These are phyloP conservation scores for Setaria viridis DNA, from an alignment of 202 grass and related monocot genomes.

Conservation along the genomic window DNA sequence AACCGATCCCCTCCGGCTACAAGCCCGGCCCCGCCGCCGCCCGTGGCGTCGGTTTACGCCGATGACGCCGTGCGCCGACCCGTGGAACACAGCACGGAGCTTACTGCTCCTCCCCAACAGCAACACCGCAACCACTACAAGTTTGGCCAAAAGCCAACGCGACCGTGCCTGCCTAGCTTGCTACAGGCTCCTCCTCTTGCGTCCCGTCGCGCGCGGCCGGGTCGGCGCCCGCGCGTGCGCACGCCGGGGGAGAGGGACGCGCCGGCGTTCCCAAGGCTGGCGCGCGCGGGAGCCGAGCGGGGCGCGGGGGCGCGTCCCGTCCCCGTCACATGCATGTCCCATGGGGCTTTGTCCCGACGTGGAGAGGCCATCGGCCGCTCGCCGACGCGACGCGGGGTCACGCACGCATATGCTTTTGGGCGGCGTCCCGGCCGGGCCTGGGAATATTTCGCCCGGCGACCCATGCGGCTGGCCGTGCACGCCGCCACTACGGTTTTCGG, in stretches of 20 bases:
- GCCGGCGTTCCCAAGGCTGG: too few species aligned
- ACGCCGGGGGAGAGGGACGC: background rate
- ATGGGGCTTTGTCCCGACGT: slow-evolving; percentile 44
- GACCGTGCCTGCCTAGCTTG: background rate
- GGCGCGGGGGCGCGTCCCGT: too few species aligned
- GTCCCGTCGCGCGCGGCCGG: background rate
- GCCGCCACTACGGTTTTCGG: background rate
- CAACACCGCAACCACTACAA: background rate
- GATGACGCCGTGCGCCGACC: background rate
- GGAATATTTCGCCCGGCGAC: slow-evolving; percentile 11
- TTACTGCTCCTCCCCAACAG: background rate
- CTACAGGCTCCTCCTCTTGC: background rate
- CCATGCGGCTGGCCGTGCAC: background rate
- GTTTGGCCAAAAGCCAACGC: background rate
- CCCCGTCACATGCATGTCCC: slow-evolving; percentile 44
- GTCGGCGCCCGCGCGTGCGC: background rate
- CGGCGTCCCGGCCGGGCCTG: background rate
- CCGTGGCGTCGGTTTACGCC: background rate
- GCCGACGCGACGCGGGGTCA: background rate
- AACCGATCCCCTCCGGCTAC: background rate
- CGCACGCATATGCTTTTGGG: background rate
- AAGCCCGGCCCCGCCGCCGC: background rate
- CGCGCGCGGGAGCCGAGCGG: background rate
- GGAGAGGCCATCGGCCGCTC: slow-evolving; percentile 45
- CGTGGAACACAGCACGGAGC: background rate